phyloP scores from a whole-genome alignment of 192 early-diverging fungal genomes.

The Thoreauomyces humboldtii region DNA sequence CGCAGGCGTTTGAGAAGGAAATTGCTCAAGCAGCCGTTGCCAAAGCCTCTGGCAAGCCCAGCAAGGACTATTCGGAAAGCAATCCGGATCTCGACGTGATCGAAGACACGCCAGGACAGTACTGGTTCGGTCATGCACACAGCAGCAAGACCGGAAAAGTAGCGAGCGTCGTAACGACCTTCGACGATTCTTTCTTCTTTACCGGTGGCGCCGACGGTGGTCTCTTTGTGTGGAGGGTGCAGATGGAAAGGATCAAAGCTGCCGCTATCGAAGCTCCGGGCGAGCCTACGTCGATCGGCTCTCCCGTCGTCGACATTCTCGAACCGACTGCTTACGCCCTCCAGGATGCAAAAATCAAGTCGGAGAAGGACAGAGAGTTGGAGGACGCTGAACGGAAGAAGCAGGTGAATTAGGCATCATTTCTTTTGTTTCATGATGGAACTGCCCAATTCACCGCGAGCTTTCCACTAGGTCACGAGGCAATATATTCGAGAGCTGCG shows the following conservation, averaged over 20 bases:
- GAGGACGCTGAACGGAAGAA: conserved; percentile 55
- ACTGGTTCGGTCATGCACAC: conserved; percentile 57
- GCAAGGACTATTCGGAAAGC: conserved; percentile 24
- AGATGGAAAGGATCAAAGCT: conserved; percentile 34
- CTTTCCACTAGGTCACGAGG: too few relatives aligned
- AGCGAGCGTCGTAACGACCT: conserved; percentile 35
- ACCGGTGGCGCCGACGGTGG: conserved; percentile 53
- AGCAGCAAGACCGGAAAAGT: conserved; percentile 43
- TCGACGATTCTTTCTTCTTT: conserved; percentile 54
- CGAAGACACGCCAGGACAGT: conserved; percentile 37
- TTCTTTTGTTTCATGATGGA: neutral
- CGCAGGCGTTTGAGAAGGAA: conserved; percentile 36
- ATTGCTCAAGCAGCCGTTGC: conserved; percentile 23
- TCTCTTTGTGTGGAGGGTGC: conserved; percentile 48
- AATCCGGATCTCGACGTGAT: neutral
- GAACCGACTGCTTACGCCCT: conserved; percentile 52
- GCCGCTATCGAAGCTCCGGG: conserved; percentile 26
- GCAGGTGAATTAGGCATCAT: conserved; percentile 32
- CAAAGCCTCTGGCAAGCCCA: conserved; percentile 6
- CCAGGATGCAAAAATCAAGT: conserved; percentile 60
- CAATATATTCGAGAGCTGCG: conserved; percentile 50
- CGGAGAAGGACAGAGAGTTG: conserved; percentile 55
- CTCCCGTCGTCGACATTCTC: conserved; percentile 41
- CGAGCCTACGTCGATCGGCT: neutral
- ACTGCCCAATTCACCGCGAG: conserved; percentile 17